Evolutionary conservation across 371 early-diverging fungal species (phyloP), one percentile per base, ranked within the genome.

Genomic region (Mucor racemosus): DNA sequence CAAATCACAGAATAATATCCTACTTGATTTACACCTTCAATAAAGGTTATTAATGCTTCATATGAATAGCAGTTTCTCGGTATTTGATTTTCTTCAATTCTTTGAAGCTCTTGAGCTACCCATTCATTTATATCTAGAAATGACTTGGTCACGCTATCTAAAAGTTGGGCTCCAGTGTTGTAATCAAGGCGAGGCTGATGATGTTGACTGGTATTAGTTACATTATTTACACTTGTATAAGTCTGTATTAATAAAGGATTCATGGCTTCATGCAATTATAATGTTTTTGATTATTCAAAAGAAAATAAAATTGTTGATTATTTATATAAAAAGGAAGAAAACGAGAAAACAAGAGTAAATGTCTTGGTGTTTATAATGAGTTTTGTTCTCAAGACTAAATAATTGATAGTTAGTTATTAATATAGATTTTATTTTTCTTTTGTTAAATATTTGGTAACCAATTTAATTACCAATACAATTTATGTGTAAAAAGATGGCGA

Each of bases 101-200:
- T 41, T 7, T 64, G n/a, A 19, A 64, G 58, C 36, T 64, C 64
- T 34, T 41, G 41, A 7, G 64, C 64, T 41, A 64, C 42, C 64
- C 64, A 57, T 10, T 10, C 36, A 17, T 64, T 44, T 34, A 44
- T 19, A n/a, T 35, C 39, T 6, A 64, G n/a, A 34, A 35, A 40
- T 34, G 46, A 64, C 4, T 57, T 64, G 17, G 46, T 57, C 17
- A 44, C 41, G 13, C 33, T 44, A 33, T 64, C 64, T 19, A 64
- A 26, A 21, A 62, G 57, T 53, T 53, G 53, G 31, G 53, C 19
- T 6, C 53, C 31, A 53, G 10, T 31, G 53, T 53, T 53, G 10
- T 11, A 50, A 50, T 21, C 50, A 53, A 31, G 26, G 26, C 31
- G 53, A 13, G 14, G 13, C 21, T 11, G 26, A 4, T 53, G 21